Evolutionary conservation across 371 early-diverging fungal species (phyloP), one percentile per base, ranked within the genome.

Genomic region (Mortierella polycephala): DNA sequence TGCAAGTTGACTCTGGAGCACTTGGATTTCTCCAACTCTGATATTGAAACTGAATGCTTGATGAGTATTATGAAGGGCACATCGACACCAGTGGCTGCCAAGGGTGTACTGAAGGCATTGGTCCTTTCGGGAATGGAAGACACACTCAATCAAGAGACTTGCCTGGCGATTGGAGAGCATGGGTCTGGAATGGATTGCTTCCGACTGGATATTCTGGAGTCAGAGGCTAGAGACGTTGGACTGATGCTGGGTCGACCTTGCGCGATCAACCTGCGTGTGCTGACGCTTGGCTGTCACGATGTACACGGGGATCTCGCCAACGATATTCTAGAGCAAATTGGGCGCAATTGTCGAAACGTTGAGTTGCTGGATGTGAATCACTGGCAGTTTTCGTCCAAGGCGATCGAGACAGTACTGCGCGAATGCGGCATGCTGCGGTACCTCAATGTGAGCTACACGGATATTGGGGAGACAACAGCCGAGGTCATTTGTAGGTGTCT

Each of bases 1-100:
- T 72, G 79, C 59, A 79, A 79, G 40, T 40, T 69, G 61, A 79
- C 79, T 2, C 53, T 79, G 53, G 79, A 79, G 64, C 79, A 79
- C 58, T 41, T 79, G 51, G 79, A 79, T 41, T 79, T 72, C 46
- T 79, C 79, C 23, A 72, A 72, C 23, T 79, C 79, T 7, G 79
- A 79, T 57, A 72, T 79, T 20, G 79, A 79, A 62, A 72, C 79
- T 0, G 69, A 72, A 5, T 61, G 55, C 16, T 40, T 79, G 44
- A 72, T 61, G 60, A 23, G 46, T 11, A 66, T 79, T 53, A 60
- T 79, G 66, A 79, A 73, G 52, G 69, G 72, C 16, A 57, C 55
- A n/a, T 60, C 69, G 11, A 64, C 62, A 12, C 76, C 76, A n/a
- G 61, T 39, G 0, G 60, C 76, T 21, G 76, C 76, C n/a, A 58